A percentile compares a stretch with the other conserved stretches of the same genome.
Conservation (phyloP, 2,329 filamentous ascomycete genomes). For the Thermoascus crustaceus region DNA sequence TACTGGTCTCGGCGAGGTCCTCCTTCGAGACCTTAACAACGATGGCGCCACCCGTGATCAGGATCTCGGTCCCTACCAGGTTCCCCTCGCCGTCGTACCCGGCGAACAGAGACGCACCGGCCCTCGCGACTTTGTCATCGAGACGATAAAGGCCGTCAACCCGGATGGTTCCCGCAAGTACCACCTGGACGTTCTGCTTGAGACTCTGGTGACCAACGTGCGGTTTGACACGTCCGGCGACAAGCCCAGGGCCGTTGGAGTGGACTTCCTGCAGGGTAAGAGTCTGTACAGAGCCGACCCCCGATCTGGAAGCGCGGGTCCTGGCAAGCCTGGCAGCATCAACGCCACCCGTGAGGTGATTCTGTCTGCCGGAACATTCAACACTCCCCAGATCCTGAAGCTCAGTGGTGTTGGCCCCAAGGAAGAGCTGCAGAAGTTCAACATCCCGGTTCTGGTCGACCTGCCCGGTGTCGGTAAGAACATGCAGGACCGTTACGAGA, state of each 20-base stretch:
- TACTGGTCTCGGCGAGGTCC: slow-evolving; percentile 37
- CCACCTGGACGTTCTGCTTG: slow-evolving; percentile 46
- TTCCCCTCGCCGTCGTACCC: slow-evolving; percentile 49
- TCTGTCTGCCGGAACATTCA: slow-evolving; percentile 47
- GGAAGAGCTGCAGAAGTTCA: slow-evolving; percentile 42
- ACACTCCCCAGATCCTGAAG: slow-evolving; percentile 56
- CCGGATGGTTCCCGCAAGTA: slow-evolving; percentile 46
- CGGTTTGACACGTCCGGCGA: slow-evolving; percentile 30
- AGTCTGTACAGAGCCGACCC: slow-evolving; percentile 41
- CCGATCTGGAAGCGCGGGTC: slow-evolving; percentile 16
- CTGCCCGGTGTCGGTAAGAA: slow-evolving; percentile 55
- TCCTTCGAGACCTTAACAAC: slow-evolving; percentile 47
- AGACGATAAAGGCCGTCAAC: slow-evolving; percentile 42
- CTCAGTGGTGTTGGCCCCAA: slow-evolving; percentile 52
- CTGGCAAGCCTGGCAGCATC: slow-evolving; percentile 32
- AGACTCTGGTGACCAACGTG: slow-evolving; percentile 39
- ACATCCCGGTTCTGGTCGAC: slow-evolving; percentile 46
- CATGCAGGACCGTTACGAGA: slow-evolving; percentile 54
- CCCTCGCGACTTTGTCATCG: slow-evolving; percentile 48
- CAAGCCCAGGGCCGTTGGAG: slow-evolving; percentile 37
- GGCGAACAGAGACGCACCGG: slow-evolving; percentile 43
- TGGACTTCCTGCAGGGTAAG: slow-evolving; percentile 40
- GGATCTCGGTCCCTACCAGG: slow-evolving; percentile 46
- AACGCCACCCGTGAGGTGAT: slow-evolving; percentile 37
- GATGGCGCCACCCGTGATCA: slow-evolving; percentile 39